Evolutionary conservation across 2,329 filamentous ascomycete genomes (phyloP), one percentile per base, ranked within the genome.

Genomic region (Cryphonectria nitschkei): DNA sequence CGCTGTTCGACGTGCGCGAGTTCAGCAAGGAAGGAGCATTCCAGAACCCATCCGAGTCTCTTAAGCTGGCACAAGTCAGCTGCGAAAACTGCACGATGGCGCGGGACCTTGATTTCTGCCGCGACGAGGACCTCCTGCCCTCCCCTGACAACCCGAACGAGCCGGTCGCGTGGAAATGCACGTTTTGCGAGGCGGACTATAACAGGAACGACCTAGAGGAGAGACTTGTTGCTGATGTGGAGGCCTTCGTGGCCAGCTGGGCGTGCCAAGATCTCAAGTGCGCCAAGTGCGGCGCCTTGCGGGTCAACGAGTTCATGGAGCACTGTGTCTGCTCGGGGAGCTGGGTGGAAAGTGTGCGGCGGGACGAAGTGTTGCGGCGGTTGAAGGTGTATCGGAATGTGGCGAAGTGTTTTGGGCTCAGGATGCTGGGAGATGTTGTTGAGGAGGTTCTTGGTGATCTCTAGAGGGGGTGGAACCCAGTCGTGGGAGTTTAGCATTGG

Each of bases 241-340:
- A 98, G 80, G 89, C 88, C 32, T 82, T 92, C 78, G 84, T 93
- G 9, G 87, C 93, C 37, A 89, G 92, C 76, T 99, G 97, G 95
- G 87, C 90, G 73, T 93, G 91, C 46, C 95, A 98, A 82, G 96
- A 99, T 80, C 82, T 98, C 70, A 94, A 94, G 81, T 99, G 96
- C 75, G 79, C 77, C 41, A 85, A 87, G 71, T 92, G 90, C 79
- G 89, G 87, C 43, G 93, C 93, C 75, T 81, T 97, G 54, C 85
- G 94, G 78, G 86, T 93, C 56, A 98, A 97, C 79, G 95, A 98
- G 77, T 97, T 98, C 76, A 94, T 96, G 90, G 95, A 98, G 80
- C 95, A 98, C 81, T 99, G 97, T 81, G 92, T 91, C 14, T 99
- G 96, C 84, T 93, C 93, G 73, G 96, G 96, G 3, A 87, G 88